Conservation (phyloP, 2,329 filamentous ascomycete species). For the Cladophialophora immunda region DNA sequence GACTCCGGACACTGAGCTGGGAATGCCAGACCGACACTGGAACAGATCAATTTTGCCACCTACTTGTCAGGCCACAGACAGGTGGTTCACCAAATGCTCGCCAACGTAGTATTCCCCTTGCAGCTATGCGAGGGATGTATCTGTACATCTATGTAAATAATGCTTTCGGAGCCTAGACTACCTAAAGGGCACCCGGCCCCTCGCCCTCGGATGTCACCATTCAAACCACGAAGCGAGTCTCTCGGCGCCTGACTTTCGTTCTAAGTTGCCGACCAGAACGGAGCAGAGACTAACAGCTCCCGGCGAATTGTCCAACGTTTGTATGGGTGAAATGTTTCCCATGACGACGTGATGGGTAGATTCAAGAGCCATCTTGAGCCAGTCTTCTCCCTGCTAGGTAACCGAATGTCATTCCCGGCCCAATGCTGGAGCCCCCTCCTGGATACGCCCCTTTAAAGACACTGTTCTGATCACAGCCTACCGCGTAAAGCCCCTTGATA, state of each 20-base stretch:
- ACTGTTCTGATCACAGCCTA: slow-evolving; percentile 22
- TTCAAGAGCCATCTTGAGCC: neutral
- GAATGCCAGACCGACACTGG: neutral
- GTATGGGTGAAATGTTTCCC: neutral
- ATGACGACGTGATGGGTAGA: neutral
- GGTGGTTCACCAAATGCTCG: neutral
- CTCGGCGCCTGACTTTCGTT: neutral
- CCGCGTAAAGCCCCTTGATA: slow-evolving; percentile 28
- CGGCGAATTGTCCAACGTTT: neutral
- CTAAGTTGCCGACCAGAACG: neutral
- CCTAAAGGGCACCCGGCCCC: neutral
- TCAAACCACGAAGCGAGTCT: neutral
- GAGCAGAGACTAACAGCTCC: neutral
- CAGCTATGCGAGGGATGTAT: neutral
- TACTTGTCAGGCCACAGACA: neutral
- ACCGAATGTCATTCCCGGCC: slow-evolving; percentile 31
- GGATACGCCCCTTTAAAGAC: slow-evolving; percentile 23
- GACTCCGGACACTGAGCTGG: neutral
- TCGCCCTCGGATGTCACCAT: neutral
- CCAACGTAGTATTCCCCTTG: neutral
- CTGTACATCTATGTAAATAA: neutral
- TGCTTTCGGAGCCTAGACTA: neutral
- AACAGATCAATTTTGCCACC: neutral
- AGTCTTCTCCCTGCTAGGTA: slow-evolving; percentile 23
- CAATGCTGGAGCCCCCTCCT: slow-evolving; percentile 29